Base-by-base conservation (phyloP, 2,329 filamentous ascomycete genomes). In the Fusarium luffae region DNA sequence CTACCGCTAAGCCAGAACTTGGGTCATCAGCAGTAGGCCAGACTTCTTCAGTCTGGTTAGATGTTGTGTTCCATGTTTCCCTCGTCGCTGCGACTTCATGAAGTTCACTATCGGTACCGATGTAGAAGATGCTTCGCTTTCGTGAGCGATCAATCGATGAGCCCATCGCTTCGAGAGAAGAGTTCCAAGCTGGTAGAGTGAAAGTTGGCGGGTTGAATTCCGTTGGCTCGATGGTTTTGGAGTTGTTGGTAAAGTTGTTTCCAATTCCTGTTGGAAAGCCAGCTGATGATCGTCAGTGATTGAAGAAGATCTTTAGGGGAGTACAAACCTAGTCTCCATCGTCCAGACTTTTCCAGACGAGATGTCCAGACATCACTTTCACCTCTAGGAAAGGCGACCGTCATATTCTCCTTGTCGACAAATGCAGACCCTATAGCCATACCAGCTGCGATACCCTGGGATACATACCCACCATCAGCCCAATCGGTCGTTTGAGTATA, bases 371-470 rank as follows among this genome's bases (percentile, higher is more conserved):
- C 19, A 25, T 63, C 37, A 4, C 21, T 6, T 0, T 9, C 3
- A 12, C 14, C 48, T 18, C 9, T 16, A 4, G 59, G 59, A 5
- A 63, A 63, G 18, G 12, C 41, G 0, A 63, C 59, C 0, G 58
- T 63, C 1, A 63, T 63, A 4, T 63, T 63, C 32, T 55, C 34
- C 6, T 25, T 25, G 7, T 55, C 47, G 4, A 51, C 10, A 9
- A 55, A 18, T 6, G 32, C 19, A 16, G 59, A 63, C 13, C 59
- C 59, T 8, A 63, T 6, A 2, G 59, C 59, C 14, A 56, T 63
- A 2, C 48, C 59, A 12, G 27, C 32, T 0, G 59, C 48, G 12
- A n/a, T 19, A 19, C 55, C 59, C 27, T 63, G 21, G 21, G 21
- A 23, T 23, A 23, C 5, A 23, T 23, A 23, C 21, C 21, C 58